Evolutionary conservation across 768 basidiomycete genomes (phyloP), one percentile per base, ranked within the genome.

Genomic region (Russula foetens): DNA sequence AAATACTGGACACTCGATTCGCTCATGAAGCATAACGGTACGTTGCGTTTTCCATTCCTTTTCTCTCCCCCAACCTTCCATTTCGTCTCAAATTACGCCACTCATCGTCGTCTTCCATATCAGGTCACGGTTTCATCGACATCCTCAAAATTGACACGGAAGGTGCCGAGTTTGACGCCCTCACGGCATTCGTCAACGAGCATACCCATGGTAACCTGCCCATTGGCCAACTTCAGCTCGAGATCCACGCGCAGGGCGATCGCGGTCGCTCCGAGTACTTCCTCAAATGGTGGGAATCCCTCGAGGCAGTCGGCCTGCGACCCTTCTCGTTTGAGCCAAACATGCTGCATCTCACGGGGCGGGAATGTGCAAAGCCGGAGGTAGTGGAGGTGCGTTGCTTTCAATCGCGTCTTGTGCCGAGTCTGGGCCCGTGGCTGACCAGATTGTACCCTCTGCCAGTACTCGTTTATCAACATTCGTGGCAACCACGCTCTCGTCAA

Each of bases 81-180:
- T 11, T 33, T 33, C 9, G 4, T 33, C 17, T 53, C 28, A 48
- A 19, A 19, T 26, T 17, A n/a, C 23, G 17, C 8, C 35, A 35
- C 14, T 12, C 9, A 6, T 35, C 35, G 11, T 35, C 14, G 14
- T 2, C 26, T 39, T 4, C 11, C 28, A 2, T 53, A 11, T 21
- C 53, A 82, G 82, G 81, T 19, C 87, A 88, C 66, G 73, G 72
- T n/a, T 83, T 83, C 65, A 84, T 88, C 56, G 87, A 88, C 63
- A 77, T 88, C 63, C 77, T 87, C 58, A 84, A 87, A 70, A 71
- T 88, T 56, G 87, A 89, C 69, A 79, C 85, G 23, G 88, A 89
- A 66, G 79, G 83, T 44, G 77, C 76, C 71, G 88, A 89, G 66
- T 88, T 84, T 69, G 78, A 83, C 50, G 79, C 82, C 1, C 71